Evolutionary conservation across 176 grass and related monocot genomes (phyloP).

Genomic region (Chrysopogon serrulatus): DNA sequence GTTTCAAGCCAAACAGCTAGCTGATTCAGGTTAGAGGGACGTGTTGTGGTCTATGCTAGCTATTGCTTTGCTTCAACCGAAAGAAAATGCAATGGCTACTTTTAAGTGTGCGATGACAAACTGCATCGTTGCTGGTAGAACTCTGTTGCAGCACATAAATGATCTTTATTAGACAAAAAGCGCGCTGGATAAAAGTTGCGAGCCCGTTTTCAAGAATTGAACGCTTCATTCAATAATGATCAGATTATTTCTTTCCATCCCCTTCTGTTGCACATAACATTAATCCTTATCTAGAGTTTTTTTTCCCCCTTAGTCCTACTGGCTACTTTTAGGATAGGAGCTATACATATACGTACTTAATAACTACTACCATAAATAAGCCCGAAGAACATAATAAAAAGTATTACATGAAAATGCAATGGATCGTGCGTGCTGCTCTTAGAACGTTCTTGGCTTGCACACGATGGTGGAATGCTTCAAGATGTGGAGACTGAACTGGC

Average conservation of each 20-base stretch:
- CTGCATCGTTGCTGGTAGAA: neutral
- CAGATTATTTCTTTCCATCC: neutral
- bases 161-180: neutral
- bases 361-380: too few relatives aligned
- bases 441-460: constrained; percentile 58
- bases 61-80: neutral
- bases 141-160: neutral
- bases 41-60: neutral
- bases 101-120: neutral
- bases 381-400: neutral
- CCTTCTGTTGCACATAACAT: neutral
- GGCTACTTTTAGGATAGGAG: neutral
- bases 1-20: too few relatives aligned
- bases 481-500: constrained; percentile 87
- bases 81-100: neutral
- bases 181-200: neutral
- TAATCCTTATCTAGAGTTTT: neutral
- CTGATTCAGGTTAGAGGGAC: too few relatives aligned
- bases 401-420: too few relatives aligned
- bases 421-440: neutral
- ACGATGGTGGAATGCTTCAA: constrained; percentile 63
- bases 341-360: too few relatives aligned
- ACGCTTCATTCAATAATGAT: neutral
- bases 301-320: neutral
- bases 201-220: neutral